Evolutionary conservation across 2,329 filamentous ascomycete genomes (phyloP).

Genomic region (Sphaerulina vaccinii): DNA sequence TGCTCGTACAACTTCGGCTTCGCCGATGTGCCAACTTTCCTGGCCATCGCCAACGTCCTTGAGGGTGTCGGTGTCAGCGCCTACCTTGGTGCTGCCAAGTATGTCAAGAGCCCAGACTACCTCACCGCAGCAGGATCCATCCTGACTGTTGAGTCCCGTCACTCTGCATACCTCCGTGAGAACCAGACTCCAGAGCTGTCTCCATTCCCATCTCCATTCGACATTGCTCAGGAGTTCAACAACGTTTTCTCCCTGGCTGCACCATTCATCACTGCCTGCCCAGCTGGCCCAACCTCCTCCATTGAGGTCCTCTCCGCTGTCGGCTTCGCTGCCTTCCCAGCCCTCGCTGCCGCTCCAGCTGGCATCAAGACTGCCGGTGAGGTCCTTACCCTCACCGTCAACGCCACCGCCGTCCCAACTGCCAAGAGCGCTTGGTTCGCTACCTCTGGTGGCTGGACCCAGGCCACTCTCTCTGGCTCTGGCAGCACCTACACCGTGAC

Average conservation of each 20-base stretch:
- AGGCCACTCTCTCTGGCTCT: slow-evolving; percentile 24
- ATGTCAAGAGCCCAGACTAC: slow-evolving; percentile 58
- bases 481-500: slow-evolving; percentile 23
- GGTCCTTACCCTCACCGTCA: slow-evolving; percentile 26
- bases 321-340: slow-evolving; percentile 41
- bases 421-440: slow-evolving; percentile 29
- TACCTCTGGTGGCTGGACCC: slow-evolving; percentile 26
- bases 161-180: slow-evolving; percentile 57
- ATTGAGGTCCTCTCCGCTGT: neutral
- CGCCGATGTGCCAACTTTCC: slow-evolving; percentile 44
- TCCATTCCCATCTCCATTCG: slow-evolving; percentile 61
- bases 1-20: slow-evolving; percentile 57
- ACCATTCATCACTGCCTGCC: slow-evolving; percentile 60
- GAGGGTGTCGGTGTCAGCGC: slow-evolving; percentile 59
- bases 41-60: slow-evolving; percentile 54
- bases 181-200: slow-evolving; percentile 34
- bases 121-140: slow-evolving; percentile 62
- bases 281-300: slow-evolving; percentile 51
- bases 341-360: slow-evolving; percentile 21
- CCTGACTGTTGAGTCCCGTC: slow-evolving; percentile 63
- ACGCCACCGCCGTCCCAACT: slow-evolving; percentile 20
- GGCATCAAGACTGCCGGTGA: slow-evolving; percentile 24
- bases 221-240: slow-evolving; percentile 58
- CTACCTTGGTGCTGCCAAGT: slow-evolving; percentile 62
- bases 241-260: slow-evolving; percentile 64